These are phyloP conservation scores for Geosmithia flava DNA, from an alignment of 2,329 filamentous ascomycete genomes.

Conservation along the genomic window DNA sequence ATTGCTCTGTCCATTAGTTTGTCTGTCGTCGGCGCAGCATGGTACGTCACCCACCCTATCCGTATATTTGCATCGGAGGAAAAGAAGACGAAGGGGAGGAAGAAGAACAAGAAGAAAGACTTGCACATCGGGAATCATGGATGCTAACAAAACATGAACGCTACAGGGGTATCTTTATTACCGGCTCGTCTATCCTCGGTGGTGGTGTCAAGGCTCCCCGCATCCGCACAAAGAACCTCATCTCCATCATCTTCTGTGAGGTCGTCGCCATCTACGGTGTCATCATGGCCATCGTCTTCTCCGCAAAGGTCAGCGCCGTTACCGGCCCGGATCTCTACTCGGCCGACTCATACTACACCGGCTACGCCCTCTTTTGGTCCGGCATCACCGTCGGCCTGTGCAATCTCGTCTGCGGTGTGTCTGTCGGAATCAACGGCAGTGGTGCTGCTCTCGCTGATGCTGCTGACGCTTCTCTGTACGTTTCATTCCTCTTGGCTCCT, in stretches of 20 bases:
- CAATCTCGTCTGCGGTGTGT: conserved; percentile 91
- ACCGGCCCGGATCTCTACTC: conserved; percentile 54
- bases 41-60: conserved; percentile 41
- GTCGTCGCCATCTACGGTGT: conserved; percentile 99
- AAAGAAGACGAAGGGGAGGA: neutral
- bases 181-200: conserved; percentile 92
- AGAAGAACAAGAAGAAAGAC: neutral
- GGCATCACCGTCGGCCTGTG: conserved; percentile 90
- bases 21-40: conserved; percentile 93
- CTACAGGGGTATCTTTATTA: conserved; percentile 93
- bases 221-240: conserved; percentile 98
- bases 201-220: conserved; percentile 92
- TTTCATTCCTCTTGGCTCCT: conserved; percentile 7
- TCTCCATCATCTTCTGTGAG: conserved; percentile 99
- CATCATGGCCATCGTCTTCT: conserved; percentile 99
- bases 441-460: conserved; percentile 94
- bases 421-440: conserved; percentile 95
- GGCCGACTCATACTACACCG: conserved; percentile 79
- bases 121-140: no score
- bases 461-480: conserved; percentile 78
- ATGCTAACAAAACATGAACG: neutral
- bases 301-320: conserved; percentile 66
- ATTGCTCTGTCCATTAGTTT: conserved; percentile 92
- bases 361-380: conserved; percentile 91
- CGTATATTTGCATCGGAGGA: neutral